Evolutionary conservation across 2,329 filamentous ascomycete genomes (phyloP).

Genomic region (Xylariaceae sp.): DNA sequence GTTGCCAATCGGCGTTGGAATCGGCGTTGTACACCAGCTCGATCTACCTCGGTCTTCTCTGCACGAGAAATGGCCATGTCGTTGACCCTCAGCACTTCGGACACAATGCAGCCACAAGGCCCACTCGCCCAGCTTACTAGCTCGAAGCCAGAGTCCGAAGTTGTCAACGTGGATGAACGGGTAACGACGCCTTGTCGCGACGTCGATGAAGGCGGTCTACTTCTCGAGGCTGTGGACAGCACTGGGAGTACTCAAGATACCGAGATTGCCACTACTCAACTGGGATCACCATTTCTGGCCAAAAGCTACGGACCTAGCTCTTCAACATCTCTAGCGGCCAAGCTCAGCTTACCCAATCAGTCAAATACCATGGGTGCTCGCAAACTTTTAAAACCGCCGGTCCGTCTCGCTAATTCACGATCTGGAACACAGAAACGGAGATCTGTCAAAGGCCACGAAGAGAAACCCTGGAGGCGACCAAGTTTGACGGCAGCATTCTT

Average conservation of each 20-base stretch:
- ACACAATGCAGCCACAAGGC: conserved; percentile 62
- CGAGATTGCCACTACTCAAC: conserved; percentile 34
- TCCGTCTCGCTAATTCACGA: conserved; percentile 48
- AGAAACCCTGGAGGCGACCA: conserved; percentile 49
- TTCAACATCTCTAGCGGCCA: conserved; percentile 46
- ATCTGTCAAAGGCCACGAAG: conserved; percentile 47
- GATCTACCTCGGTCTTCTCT: conserved; percentile 51
- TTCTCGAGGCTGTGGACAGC: not conserved
- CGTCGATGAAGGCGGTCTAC: not conserved
- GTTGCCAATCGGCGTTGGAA: conserved; percentile 49
- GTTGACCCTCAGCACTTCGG: conserved; percentile 60
- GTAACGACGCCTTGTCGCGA: conserved; percentile 3
- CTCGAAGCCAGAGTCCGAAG: conserved; percentile 34
- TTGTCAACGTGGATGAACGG: conserved; percentile 14
- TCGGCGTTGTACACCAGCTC: conserved; percentile 46
- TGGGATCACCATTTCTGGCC: conserved; percentile 56
- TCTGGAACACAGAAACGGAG: conserved; percentile 56
- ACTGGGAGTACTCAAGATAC: conserved; percentile 6
- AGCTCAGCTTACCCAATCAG: conserved; percentile 40
- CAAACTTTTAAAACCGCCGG: conserved; percentile 52
- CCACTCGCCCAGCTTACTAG: conserved; percentile 59
- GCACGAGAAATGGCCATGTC: conserved; percentile 63
- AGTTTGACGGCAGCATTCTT: conserved; percentile 55
- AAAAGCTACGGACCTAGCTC: conserved; percentile 63
- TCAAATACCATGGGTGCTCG: conserved; percentile 50